Evolutionary conservation across 768 basidiomycete species (phyloP).

Genomic region (Auriscalpium microsporum): DNA sequence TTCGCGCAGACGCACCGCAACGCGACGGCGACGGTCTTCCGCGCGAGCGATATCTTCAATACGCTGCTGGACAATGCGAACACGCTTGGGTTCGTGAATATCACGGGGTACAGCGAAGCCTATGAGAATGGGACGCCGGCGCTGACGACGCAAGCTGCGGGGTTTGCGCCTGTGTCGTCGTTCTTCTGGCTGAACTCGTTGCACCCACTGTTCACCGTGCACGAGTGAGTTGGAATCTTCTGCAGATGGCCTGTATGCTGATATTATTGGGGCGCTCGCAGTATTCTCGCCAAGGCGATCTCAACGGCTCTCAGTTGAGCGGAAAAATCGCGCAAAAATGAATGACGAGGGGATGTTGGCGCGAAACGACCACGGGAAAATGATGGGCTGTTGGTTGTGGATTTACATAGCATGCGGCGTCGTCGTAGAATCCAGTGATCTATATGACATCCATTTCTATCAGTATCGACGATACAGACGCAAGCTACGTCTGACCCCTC

Average conservation of each 20-base stretch:
- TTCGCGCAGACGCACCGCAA: conserved; percentile 36
- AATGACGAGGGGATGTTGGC: no score
- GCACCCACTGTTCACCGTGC: conserved; percentile 56
- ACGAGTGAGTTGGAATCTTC: conserved; percentile 30
- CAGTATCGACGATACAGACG: no score
- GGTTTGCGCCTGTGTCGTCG: conserved; percentile 54
- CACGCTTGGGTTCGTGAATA: conserved; percentile 48
- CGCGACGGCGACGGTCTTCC: conserved; percentile 42
- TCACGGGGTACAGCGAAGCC: conserved; percentile 49
- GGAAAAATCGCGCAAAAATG: no score
- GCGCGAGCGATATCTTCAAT: conserved; percentile 52
- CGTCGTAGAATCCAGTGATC: no score
- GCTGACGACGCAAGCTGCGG: conserved; percentile 42
- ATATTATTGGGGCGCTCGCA: no score
- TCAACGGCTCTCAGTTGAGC: no score
- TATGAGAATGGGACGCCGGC: conserved; percentile 51
- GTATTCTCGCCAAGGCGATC: no score
- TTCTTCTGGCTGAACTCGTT: conserved; percentile 61
- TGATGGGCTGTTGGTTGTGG: no score
- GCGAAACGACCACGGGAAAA: no score
- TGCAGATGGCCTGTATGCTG: not conserved
- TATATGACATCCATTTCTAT: no score
- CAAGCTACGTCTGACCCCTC: no score
- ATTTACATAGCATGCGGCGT: no score
- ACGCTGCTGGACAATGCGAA: conserved; percentile 43